Evolutionary conservation across 768 basidiomycete genomes (phyloP), one percentile per base, ranked within the genome.

Genomic region (Serendipita sp.): DNA sequence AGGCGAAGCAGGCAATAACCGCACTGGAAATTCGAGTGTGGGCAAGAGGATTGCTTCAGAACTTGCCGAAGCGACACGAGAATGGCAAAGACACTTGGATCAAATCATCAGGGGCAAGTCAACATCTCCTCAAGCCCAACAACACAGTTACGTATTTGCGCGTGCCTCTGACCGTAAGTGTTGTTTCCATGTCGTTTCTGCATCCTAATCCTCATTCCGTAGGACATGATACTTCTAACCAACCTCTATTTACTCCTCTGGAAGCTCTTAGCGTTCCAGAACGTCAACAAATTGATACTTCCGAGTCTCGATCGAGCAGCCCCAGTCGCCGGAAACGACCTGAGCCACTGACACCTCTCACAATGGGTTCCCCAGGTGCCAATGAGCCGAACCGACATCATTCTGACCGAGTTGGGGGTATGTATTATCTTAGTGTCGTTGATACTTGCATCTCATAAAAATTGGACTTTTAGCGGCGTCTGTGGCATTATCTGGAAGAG

Each of bases 1-100:
- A 18, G 18, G 32, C 18, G 56, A 60, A 35, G 63, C 47, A 37
- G 46, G 45, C 15, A 68, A 70, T 13, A 45, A 58, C 37, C 70
- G 69, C 24, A 48, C 64, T 44, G 46, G 44, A 3, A 56, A 44
- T 5, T 54, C 51, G 13, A 47, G 64, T 46, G 64, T 46, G 24
- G 65, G 65, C 18, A 56, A 62, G 35, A 37, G 65, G 18, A 45
- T 66, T n/a, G 45, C 64, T 10, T 64, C 53, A 32, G 56, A 60
- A 37, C 35, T 60, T 30, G 56, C 56, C 18, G 56, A 60, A 28
- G 16, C 56, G 35, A 60, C 56, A 8, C 56, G 34, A 30, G 56
- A 60, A 35, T 60, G 56, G 56, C 56, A 60, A n/a, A 15, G 54
- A 34, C 64, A 48, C 28, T 30, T 37, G 47, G 37, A 15, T 10